Evolutionary conservation across 1,284 basidiomycete species (phyloP), one percentile per base, ranked within the genome.

Genomic region (Porodaedalea pini): DNA sequence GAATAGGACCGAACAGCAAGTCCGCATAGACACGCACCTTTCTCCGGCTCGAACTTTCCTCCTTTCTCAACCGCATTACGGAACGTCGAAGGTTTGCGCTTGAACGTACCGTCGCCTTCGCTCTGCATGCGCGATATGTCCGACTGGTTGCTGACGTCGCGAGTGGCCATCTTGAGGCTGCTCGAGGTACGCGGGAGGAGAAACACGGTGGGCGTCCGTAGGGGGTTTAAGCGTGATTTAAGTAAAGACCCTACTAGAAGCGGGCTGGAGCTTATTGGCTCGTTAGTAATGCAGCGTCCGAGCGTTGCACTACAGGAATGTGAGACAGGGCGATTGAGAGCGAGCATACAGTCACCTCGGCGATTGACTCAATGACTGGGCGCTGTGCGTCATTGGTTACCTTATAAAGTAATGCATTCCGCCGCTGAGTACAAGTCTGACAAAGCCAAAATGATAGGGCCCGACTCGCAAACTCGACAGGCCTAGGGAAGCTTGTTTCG

Each of bases 11-110:
- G 36, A 29, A 10, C 51, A 29, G 32, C n/a, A 23, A 17, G n/a
- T 19, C 2, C 7, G 6, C 29, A 27, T 13, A 4, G 43, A 40
- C 17, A 75, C 78, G 64, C 62, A 83, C 93, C 90, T 71, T 79
- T 81, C 72, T 95, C 94, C 1, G 96, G 88, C 48, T 83, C 74
- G 67, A 92, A 95, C 69, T 83, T 76, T 36, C 88, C 85, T 3
- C 83, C 87, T 61, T 81, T 78, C 67, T 84, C 76, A 63, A 99
- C 90, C 52, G 67, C 71, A 64, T 87, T 81, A 55, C 94, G 79
- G 75, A 96, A 98, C 0, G 79, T 72, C 2, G 91, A 80, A 31
- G 80, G 73, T 47, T 80, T 76, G 45, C 96, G 81, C 61, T 92
- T 90, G 80, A 91, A 98, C 2, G 84, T 80, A 15, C 95, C 96